phyloP scores from a whole-genome alignment of 192 early-diverging fungal genomes.

The Coemansia guatemalensis region DNA sequence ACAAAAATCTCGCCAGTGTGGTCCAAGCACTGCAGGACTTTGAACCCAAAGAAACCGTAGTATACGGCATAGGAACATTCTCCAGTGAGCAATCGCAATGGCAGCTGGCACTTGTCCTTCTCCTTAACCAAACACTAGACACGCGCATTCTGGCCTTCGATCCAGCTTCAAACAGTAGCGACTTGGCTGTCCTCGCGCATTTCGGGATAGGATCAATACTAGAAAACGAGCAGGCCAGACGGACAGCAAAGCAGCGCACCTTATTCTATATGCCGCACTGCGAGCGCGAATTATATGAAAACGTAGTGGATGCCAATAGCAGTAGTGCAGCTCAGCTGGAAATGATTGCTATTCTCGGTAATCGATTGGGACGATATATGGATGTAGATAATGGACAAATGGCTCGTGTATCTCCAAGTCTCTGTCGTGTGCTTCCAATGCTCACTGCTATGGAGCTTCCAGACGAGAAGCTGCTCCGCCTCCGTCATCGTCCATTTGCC shows the following conservation, averaged over 20 bases:
- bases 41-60: slow-evolving; percentile 35
- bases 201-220: slow-evolving; percentile 24
- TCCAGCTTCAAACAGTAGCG: slow-evolving; percentile 12
- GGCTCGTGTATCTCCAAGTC: slow-evolving; percentile 25
- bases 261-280: slow-evolving; percentile 55
- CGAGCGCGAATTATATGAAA: slow-evolving; percentile 51
- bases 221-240: slow-evolving; percentile 31
- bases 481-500: slow-evolving; percentile 37
- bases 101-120: slow-evolving; percentile 35
- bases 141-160: slow-evolving; percentile 29
- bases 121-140: slow-evolving; percentile 14
- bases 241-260: slow-evolving; percentile 18
- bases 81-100: slow-evolving; percentile 32
- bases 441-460: slow-evolving; percentile 19
- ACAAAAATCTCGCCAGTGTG: background rate
- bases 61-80: slow-evolving; percentile 48
- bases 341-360: slow-evolving; percentile 29
- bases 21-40: slow-evolving; percentile 16
- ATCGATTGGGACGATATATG: slow-evolving; percentile 31
- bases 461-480: slow-evolving; percentile 21
- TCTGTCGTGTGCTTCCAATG: slow-evolving; percentile 11
- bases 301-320: slow-evolving; percentile 32
- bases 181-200: slow-evolving; percentile 7
- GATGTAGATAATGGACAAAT: slow-evolving; percentile 16
- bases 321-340: slow-evolving; percentile 14